Evolutionary conservation across 1,139 yeast genomes (phyloP), one percentile per base, ranked within the genome.

Genomic region (Geotrichum cucujoidarum): DNA sequence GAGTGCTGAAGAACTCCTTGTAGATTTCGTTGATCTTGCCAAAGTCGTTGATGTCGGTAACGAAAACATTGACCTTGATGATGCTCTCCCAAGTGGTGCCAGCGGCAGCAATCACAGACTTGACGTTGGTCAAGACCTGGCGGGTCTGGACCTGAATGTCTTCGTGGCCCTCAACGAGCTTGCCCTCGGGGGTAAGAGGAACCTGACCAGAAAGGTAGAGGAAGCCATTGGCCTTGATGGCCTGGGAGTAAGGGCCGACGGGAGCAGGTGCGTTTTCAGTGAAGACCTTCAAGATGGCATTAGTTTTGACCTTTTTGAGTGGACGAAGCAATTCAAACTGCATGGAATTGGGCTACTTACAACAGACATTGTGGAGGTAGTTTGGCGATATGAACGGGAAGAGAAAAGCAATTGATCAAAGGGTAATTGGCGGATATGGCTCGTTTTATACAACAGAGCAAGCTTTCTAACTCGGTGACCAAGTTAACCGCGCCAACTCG

Each of bases 151-250:
- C 94, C 60, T 82, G 76, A 65, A 88, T 83, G 55, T 65, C 69
- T 45, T 62, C 65, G 47, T 79, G 74, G 44, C 84, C 95, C 55
- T 79, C 80, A 60, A 89, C 80, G 56, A 88, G 83, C 69, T 83
- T 81, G 41, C 65, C 64, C 14, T 83, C 92, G 40, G 92, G 76
- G 43, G 94, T 87, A 73, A 81, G 80, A 52, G 97, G 97, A 54
- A 92, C 82, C 72, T 92, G 98, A 49, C 98, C 98, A 41, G 97
- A 88, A 52, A 92, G 90, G 67, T 85, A 92, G 65, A 92, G 70
- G 67, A 88, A 81, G 50, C 89, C 83, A 76, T 60, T 62, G 51
- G 81, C 92, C 72, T 85, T 89, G 68, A 89, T 78, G 44, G 97
- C 97, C 68, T 89, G 97, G 38, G 95, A 85, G 70, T 90, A 90